Conservation (phyloP, 169 alveolate genomes). For the Amoebophrya sp. region DNA sequence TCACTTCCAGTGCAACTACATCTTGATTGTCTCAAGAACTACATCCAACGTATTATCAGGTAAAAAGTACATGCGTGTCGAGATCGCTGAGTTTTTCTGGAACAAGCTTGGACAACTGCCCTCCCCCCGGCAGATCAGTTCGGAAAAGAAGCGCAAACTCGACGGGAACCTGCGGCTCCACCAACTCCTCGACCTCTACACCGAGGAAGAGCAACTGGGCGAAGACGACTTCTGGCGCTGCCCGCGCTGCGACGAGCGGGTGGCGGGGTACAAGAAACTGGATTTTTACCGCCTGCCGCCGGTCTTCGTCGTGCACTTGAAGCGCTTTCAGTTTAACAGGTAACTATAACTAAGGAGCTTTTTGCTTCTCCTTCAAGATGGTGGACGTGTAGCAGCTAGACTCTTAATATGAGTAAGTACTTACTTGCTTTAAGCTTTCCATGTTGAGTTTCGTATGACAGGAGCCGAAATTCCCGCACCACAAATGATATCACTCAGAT, state of each 20-base stretch:
- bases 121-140: background rate
- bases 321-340: background rate
- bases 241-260: background rate
- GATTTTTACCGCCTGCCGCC: background rate
- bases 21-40: background rate
- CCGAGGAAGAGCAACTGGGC: background rate
- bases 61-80: background rate
- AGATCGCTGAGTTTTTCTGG: background rate
- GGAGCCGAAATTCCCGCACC: background rate
- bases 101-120: background rate
- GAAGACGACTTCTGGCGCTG: background rate
- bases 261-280: background rate
- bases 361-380: too few species aligned
- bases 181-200: background rate
- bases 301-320: background rate
- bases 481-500: background rate
- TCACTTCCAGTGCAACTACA: background rate
- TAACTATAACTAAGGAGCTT: too few species aligned
- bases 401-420: too few species aligned
- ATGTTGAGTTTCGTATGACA: too few species aligned
- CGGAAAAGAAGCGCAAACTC: background rate
- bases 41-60: background rate
- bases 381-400: too few species aligned
- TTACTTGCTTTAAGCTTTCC: too few species aligned
- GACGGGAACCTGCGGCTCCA: background rate